phyloP scores from a whole-genome alignment of 805 yeast species.

The Brettanomyces custersianus region DNA sequence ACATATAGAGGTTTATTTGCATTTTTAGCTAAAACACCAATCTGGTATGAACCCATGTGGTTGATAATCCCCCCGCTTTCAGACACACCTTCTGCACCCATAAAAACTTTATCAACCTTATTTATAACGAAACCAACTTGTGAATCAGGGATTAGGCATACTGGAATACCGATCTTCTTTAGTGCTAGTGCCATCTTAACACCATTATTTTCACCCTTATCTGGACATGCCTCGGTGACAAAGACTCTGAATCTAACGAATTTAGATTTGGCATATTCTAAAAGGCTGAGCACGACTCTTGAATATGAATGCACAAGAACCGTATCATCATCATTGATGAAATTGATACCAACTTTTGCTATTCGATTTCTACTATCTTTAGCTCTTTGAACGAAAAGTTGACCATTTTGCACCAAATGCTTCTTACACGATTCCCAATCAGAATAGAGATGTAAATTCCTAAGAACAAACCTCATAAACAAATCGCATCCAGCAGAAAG shows the following conservation, averaged over 20 bases:
- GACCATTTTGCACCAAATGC: slow-evolving; percentile 89
- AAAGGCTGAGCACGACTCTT: slow-evolving; percentile 75
- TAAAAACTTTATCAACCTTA: slow-evolving; percentile 84
- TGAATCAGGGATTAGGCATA: slow-evolving; percentile 78
- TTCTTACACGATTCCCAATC: slow-evolving; percentile 93
- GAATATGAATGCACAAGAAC: slow-evolving; percentile 86
- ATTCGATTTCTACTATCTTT: slow-evolving; percentile 81
- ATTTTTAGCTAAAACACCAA: slow-evolving; percentile 84
- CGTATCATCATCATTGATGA: slow-evolving; percentile 87
- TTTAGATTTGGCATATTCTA: slow-evolving; percentile 68
- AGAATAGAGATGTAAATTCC: slow-evolving; percentile 77
- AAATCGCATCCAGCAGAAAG: slow-evolving; percentile 96
- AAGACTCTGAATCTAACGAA: slow-evolving; percentile 80
- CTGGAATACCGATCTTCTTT: slow-evolving; percentile 71
- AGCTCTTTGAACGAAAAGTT: slow-evolving; percentile 83
- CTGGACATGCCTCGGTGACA: slow-evolving; percentile 89
- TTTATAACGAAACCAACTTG: slow-evolving; percentile 91
- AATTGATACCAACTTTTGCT: slow-evolving; percentile 80
- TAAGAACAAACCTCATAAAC: slow-evolving; percentile 84
- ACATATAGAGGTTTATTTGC: slow-evolving; percentile 92
- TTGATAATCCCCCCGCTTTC: slow-evolving; percentile 98
- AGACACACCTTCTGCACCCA: slow-evolving; percentile 99
- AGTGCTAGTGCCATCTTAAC: slow-evolving; percentile 60
- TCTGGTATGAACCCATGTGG: slow-evolving; percentile 89
- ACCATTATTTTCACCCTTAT: slow-evolving; percentile 71